These are phyloP conservation scores for Coniochaeta sp. DNA, from an alignment of 2,329 filamentous ascomycete species.

Conservation along the genomic window DNA sequence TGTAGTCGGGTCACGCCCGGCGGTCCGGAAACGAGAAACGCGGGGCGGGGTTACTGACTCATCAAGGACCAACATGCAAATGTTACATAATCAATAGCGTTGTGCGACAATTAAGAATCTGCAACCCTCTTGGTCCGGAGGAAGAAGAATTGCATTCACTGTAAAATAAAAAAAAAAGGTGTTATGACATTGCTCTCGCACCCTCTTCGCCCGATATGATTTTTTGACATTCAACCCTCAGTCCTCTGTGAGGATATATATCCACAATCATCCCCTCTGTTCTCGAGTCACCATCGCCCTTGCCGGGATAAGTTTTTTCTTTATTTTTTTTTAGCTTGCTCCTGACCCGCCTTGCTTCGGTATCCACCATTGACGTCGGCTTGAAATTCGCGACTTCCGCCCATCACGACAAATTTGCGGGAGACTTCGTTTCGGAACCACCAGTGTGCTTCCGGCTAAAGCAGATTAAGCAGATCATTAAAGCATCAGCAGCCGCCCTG, in stretches of 20 bases:
- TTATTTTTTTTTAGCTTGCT: not conserved
- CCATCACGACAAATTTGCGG: constrained; percentile 4
- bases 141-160: not conserved
- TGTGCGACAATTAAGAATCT: no score
- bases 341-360: not conserved
- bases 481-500: not conserved
- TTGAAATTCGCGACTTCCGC: not conserved
- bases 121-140: not conserved
- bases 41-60: no score
- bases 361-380: constrained; percentile 1
- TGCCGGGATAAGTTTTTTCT: no score
- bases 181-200: not conserved
- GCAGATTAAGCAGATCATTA: not conserved
- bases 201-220: not conserved
- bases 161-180: not conserved
- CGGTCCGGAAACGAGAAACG: no score
- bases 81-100: no score
- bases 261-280: not conserved
- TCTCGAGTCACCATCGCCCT: not conserved
- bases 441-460: not conserved
- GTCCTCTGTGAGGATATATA: not conserved
- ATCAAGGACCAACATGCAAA: no score
- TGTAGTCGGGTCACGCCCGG: no score
- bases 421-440: not conserved
- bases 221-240: not conserved